Conservation (phyloP, 2,329 filamentous ascomycete species). For the Hirsutella thompsonii region DNA sequence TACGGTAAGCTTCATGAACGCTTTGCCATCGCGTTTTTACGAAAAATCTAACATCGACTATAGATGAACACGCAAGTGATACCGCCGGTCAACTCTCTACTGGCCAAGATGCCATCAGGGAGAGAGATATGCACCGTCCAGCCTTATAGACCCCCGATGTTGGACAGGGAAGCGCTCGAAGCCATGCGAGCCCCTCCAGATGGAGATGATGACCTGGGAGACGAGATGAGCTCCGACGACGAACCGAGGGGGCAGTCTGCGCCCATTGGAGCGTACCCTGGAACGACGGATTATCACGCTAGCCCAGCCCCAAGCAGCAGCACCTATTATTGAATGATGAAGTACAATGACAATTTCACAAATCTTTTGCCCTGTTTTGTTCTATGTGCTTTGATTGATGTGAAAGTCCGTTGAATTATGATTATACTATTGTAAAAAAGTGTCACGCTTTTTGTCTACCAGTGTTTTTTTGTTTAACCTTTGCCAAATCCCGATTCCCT, state of each 20-base stretch:
- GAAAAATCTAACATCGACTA: constrained; percentile 1
- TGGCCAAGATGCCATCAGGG: constrained; percentile 74
- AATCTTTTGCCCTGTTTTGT: not conserved
- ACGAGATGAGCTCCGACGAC: constrained; percentile 24
- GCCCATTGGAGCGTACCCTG: constrained; percentile 38
- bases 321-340: constrained; percentile 21
- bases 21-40: no score
- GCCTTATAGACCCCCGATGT: constrained; percentile 48
- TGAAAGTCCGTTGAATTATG: not conserved
- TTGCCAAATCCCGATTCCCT: not conserved
- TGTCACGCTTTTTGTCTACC: not conserved
- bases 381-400: not conserved
- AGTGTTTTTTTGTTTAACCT: not conserved
- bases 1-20: constrained; percentile 50
- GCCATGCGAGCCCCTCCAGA: constrained; percentile 35
- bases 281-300: constrained; percentile 25
- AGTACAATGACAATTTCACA: no score
- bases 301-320: constrained; percentile 18
- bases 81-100: constrained; percentile 56
- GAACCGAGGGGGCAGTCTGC: constrained; percentile 15
- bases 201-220: constrained; percentile 20
- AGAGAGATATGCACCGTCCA: constrained; percentile 70
- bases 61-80: constrained; percentile 72
- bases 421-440: not conserved
- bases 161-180: constrained; percentile 54